phyloP scores from a whole-genome alignment of 257 asterid species.

The Plantago ovata region DNA sequence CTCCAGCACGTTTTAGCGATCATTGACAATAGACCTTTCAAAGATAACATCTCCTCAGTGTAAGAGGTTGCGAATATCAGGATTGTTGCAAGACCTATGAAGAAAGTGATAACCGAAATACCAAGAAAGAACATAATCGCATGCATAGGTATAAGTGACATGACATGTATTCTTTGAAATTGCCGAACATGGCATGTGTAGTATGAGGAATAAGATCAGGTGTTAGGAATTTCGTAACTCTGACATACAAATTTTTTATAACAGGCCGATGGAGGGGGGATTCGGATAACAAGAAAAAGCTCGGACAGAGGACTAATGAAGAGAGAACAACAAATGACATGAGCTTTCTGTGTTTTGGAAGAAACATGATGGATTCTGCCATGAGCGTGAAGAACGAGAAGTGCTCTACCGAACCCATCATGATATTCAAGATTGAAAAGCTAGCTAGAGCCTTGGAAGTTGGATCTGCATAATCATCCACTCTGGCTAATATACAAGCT shows the following conservation, averaged over 20 bases:
- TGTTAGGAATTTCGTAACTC: too few species aligned
- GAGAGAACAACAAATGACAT: slow-evolving; percentile 22
- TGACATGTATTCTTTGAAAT: too few species aligned
- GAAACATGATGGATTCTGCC: slow-evolving; percentile 24
- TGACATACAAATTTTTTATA: slow-evolving; percentile 2
- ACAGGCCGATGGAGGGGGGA: background rate
- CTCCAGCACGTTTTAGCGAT: slow-evolving; percentile 22
- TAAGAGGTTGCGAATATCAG: slow-evolving; percentile 26
- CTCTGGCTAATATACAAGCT: too few species aligned
- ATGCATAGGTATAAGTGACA: background rate
- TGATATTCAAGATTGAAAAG: too few species aligned
- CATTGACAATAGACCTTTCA: slow-evolving; percentile 16
- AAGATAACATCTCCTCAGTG: slow-evolving; percentile 3
- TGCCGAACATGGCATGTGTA: too few species aligned
- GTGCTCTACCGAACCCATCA: slow-evolving; percentile 21
- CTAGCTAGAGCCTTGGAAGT: too few species aligned
- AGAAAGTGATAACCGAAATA: slow-evolving; percentile 10
- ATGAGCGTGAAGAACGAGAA: slow-evolving; percentile 27
- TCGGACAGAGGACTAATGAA: slow-evolving; percentile 24
- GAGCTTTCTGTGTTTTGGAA: slow-evolving; percentile 23
- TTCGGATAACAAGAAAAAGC: slow-evolving; percentile 14
- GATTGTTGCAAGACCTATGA: slow-evolving; percentile 27
- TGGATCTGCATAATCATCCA: too few species aligned
- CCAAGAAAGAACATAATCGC: slow-evolving; percentile 21
- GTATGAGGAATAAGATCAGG: too few species aligned